Conservation (phyloP, 768 basidiomycete species). For the Termitomyces sp. region DNA sequence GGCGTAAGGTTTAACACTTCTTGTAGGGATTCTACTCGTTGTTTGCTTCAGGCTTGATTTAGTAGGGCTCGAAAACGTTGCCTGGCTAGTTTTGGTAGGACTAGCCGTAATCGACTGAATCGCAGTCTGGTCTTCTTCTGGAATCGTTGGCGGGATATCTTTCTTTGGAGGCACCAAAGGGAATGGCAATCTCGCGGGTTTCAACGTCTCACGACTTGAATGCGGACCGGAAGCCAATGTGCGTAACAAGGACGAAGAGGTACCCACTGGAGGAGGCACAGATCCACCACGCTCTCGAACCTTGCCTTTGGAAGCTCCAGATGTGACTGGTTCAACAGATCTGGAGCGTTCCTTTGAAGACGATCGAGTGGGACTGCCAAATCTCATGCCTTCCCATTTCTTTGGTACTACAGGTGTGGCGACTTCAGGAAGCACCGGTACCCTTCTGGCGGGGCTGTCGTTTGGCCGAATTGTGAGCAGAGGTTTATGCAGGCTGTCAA, state of each 20-base stretch:
- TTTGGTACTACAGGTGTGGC: slow-evolving; percentile 26
- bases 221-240: background rate
- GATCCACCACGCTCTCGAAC: slow-evolving; percentile 4
- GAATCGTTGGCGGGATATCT: slow-evolving; percentile 18
- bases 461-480: slow-evolving; percentile 25
- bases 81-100: slow-evolving; percentile 15
- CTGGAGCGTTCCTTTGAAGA: slow-evolving; percentile 21
- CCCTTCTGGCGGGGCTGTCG: slow-evolving; percentile 38
- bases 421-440: slow-evolving; percentile 25
- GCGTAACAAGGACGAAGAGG: background rate
- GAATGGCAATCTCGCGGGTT: slow-evolving; percentile 25
- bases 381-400: slow-evolving; percentile 21
- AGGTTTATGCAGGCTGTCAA: slow-evolving; percentile 14
- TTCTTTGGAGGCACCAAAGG: slow-evolving; percentile 22
- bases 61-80: slow-evolving; percentile 22
- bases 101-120: slow-evolving; percentile 2
- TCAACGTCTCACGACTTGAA: background rate
- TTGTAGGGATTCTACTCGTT: slow-evolving; percentile 53
- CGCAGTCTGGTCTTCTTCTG: slow-evolving; percentile 23
- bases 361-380: slow-evolving; percentile 21
- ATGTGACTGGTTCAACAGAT: slow-evolving; percentile 21
- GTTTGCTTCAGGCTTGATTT: slow-evolving; percentile 47
- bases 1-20: slow-evolving; percentile 57
- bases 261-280: slow-evolving; percentile 5
- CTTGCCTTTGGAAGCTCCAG: slow-evolving; percentile 11